Evolutionary conservation across 1,284 basidiomycete species (phyloP), one percentile per base, ranked within the genome.

Genomic region (Tilletiopsis washingtonensis): DNA sequence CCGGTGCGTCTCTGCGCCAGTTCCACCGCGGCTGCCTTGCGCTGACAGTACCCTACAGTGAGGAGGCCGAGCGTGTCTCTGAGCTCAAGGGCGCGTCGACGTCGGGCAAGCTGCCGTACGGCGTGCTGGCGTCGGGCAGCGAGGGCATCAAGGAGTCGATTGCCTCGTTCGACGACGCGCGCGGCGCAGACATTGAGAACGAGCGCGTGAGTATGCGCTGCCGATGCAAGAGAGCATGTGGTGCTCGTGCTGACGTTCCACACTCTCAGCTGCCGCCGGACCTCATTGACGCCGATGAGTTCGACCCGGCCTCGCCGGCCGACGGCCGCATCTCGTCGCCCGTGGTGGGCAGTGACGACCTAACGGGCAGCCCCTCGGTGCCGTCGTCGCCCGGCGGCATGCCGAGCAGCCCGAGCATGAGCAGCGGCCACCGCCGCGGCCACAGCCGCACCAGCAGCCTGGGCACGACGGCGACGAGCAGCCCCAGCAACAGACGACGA

Each of bases 131-230:
- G 1, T 81, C 86, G 53, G 91, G 91, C 20, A 83, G 88, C 4
- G 93, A 97, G 69, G 91, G 89, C 19, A 93, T 98, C 77, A 97
- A 88, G 75, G 88, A 96, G 57, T 85, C 88, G 19, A 97, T 98
- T 67, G 84, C 81, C 59, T 86, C 84, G 61, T 98, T 97, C 73
- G 88, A 91, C 45, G 91, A 97, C 73, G 93, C 93, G 20, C 88
- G 93, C 61, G 93, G 91, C 77, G 91, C 88, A 37, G 94, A 99
- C 78, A 97, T 98, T 66, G 93, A 98, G 77, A 97, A 98, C 77
- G 93, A 98, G 76, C 58, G 69, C 17, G 32, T 62, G 47, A 51
- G 51, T 45, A 6, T 39, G 37, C 37, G 5, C 17, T 39, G 5
- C 19, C 37, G 5, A 5, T 19, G 5, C 19, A 39, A n/a, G n/a